Evolutionary conservation across 352 stramenopile genomes (phyloP).

Genomic region (Phytophthora agathidicida): DNA sequence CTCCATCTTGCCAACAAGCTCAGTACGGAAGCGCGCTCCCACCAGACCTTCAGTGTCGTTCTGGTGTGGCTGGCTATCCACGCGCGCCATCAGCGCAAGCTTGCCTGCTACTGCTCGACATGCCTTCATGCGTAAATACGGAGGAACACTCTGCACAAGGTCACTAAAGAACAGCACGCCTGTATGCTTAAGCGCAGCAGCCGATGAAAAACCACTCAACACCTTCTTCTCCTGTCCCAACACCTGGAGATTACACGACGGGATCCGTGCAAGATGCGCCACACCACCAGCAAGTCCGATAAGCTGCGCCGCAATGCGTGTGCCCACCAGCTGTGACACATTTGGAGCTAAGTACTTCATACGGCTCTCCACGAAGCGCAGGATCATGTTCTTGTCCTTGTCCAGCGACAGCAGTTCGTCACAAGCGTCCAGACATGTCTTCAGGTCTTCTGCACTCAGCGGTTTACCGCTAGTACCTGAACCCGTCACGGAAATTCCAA

Average conservation of each 20-base stretch:
- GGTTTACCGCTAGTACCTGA: constrained; percentile 91
- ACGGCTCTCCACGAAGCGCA: constrained; percentile 92
- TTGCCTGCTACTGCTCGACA: constrained; percentile 93
- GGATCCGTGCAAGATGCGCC: constrained; percentile 93
- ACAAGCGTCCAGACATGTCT: constrained; percentile 76
- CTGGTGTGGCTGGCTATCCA: constrained; percentile 91
- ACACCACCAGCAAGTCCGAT: constrained; percentile 96
- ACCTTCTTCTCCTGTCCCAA: constrained; percentile 95
- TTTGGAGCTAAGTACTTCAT: constrained; percentile 96
- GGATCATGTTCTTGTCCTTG: constrained; percentile 85
- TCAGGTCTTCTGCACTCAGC: constrained; percentile 73
- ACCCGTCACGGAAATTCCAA: constrained; percentile 94
- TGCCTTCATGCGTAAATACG: constrained; percentile 94
- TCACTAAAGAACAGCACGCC: constrained; percentile 95
- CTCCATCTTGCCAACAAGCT: constrained; percentile 95
- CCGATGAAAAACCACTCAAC: constrained; percentile 88
- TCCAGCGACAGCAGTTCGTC: constrained; percentile 91
- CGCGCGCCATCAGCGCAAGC: constrained; percentile 90
- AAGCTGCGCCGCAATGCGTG: constrained; percentile 94
- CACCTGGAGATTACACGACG: constrained; percentile 97
- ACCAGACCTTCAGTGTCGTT: constrained; percentile 66
- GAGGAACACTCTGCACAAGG: constrained; percentile 91
- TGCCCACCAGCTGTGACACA: constrained; percentile 94
- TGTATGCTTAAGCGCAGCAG: constrained; percentile 89
- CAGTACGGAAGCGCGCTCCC: constrained; percentile 87